These are phyloP conservation scores for Nepenthes alata DNA, from an alignment of 179 eudicot genomes.

Conservation along the genomic window DNA sequence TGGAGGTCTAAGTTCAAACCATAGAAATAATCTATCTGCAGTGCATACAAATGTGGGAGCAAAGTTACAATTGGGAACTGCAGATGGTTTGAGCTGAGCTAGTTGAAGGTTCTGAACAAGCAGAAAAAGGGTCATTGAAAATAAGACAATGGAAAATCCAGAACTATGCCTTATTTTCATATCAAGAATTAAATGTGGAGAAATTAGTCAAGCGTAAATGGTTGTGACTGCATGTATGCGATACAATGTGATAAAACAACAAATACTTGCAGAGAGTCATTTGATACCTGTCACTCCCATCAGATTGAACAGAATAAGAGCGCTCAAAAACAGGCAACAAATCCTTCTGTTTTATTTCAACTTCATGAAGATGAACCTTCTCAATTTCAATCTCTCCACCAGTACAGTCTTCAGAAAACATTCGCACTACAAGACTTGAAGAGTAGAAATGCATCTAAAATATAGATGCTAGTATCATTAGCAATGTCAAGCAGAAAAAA, in stretches of 20 bases:
- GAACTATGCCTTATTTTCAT: too few species aligned
- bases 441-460: slow-evolving; percentile 57
- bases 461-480: slow-evolving; percentile 4
- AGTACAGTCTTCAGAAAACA: slow-evolving; percentile 14
- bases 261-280: neutral
- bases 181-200: neutral
- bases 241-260: neutral
- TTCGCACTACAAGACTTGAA: slow-evolving; percentile 30
- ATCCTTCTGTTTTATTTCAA: slow-evolving; percentile 74
- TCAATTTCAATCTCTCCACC: slow-evolving; percentile 83
- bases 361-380: slow-evolving; percentile 45
- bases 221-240: slow-evolving; percentile 2
- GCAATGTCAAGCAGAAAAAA: neutral
- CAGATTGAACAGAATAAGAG: slow-evolving; percentile 51
- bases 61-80: too few species aligned
- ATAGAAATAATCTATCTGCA: too few species aligned
- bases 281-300: slow-evolving; percentile 53
- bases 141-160: too few species aligned
- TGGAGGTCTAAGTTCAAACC: too few species aligned
- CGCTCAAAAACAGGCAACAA: slow-evolving; percentile 81
- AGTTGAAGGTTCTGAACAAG: too few species aligned
- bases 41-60: too few species aligned
- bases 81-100: too few species aligned
- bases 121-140: too few species aligned
- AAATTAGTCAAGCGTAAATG: neutral